phyloP scores from a whole-genome alignment of 345 rosid species.

The Ceriops decandra region DNA sequence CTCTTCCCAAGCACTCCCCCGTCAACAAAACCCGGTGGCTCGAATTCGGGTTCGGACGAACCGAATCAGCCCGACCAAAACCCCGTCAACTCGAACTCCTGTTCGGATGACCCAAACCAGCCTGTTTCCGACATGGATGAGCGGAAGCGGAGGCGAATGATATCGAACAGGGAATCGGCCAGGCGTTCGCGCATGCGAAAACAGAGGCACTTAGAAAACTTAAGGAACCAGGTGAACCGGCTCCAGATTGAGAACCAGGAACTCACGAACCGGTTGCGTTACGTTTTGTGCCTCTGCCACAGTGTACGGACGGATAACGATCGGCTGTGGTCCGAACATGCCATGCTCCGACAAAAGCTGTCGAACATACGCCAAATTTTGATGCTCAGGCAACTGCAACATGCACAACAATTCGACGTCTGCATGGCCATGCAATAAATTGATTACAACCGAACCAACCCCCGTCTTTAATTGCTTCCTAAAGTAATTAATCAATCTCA shows the following conservation, averaged over 20 bases:
- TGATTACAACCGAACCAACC: slow-evolving; percentile 41
- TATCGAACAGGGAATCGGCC: slow-evolving; percentile 91
- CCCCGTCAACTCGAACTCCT: slow-evolving; percentile 30
- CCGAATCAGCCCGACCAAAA: slow-evolving; percentile 25
- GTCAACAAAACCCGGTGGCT: slow-evolving; percentile 40
- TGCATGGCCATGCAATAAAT: slow-evolving; percentile 52
- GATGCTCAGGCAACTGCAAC: slow-evolving; percentile 56
- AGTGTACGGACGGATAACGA: slow-evolving; percentile 47
- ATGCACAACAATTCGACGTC: slow-evolving; percentile 25
- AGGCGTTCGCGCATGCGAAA: slow-evolving; percentile 79
- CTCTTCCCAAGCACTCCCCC: slow-evolving; percentile 25
- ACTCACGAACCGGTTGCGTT: slow-evolving; percentile 50
- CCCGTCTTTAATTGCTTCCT: slow-evolving; percentile 40
- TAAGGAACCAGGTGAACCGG: slow-evolving; percentile 64
- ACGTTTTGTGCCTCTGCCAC: slow-evolving; percentile 38
- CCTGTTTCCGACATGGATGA: slow-evolving; percentile 37
- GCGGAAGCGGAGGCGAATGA: slow-evolving; percentile 68
- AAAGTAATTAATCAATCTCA: slow-evolving; percentile 11
- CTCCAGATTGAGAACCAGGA: slow-evolving; percentile 64
- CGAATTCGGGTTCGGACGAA: slow-evolving; percentile 41
- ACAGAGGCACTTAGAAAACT: slow-evolving; percentile 66
- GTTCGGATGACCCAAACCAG: slow-evolving; percentile 38
- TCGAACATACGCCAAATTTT: slow-evolving; percentile 47
- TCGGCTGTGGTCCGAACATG: slow-evolving; percentile 52
- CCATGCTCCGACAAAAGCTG: slow-evolving; percentile 50